Percentiles rank a stretch among this genome's conserved stretches.
These are phyloP conservation scores for Termitomyces sp. DNA, from an alignment of 768 basidiomycete species.

Conservation along the genomic window DNA sequence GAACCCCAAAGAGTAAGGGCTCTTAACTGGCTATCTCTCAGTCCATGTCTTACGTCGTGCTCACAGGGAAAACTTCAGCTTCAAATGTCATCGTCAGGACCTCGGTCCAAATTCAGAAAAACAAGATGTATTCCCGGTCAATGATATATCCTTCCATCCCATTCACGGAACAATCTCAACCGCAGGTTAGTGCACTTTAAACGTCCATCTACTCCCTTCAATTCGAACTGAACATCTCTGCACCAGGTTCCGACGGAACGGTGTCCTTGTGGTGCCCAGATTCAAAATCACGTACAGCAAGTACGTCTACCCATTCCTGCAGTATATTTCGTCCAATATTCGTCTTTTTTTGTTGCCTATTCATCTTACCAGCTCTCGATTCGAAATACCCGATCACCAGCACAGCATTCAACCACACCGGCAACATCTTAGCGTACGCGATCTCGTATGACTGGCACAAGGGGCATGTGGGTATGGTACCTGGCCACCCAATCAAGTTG, in stretches of 20 bases:
- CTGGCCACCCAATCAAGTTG: conserved; percentile 68
- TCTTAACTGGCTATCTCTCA: not conserved
- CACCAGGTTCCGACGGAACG: conserved; percentile 71
- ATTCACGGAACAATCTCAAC: conserved; percentile 82
- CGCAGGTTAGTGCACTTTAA: conserved; percentile 41
- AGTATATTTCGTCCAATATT: not conserved
- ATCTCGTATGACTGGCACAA: conserved; percentile 94
- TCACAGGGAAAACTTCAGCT: conserved; percentile 72
- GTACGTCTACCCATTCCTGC: conserved; percentile 39
- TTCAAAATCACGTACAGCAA: conserved; percentile 82
- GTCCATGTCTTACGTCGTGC: not conserved
- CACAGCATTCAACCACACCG: conserved; percentile 82
- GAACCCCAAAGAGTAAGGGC: conserved; percentile 16
- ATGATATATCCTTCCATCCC: conserved; percentile 83
- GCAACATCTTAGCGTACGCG: conserved; percentile 87
- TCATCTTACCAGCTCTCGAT: conserved; percentile 60
- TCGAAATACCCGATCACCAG: conserved; percentile 74
- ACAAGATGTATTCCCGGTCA: conserved; percentile 76
- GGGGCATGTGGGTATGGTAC: conserved; percentile 81
- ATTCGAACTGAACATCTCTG: not conserved
- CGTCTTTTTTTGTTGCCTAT: not conserved
- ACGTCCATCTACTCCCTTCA: not conserved
- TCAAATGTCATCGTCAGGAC: conserved; percentile 73
- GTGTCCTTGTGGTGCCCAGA: conserved; percentile 96
- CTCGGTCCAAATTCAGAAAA: conserved; percentile 36